Evolutionary conservation across 108 stramenopile genomes (phyloP), one percentile per base, ranked within the genome.

Genomic region (Craspedostauros australis): DNA sequence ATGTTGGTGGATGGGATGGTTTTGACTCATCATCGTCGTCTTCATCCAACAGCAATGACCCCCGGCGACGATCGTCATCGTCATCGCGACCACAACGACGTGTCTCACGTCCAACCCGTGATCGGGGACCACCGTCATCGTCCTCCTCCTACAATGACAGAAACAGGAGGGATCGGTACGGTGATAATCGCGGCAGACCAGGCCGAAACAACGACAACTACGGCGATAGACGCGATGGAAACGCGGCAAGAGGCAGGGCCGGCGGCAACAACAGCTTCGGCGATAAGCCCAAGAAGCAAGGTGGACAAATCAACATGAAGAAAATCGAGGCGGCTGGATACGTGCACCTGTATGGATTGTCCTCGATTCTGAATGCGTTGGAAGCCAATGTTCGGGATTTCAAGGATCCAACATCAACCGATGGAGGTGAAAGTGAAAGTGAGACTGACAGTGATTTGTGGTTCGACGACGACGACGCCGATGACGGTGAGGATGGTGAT

Each of bases 331-430:
- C 58, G 23, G 77, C 84, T 25, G 91, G 87, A 16, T 87, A 76
- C 65, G 71, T 84, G 15, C 91, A 93, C 55, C 49, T 93, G 19
- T 93, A 86, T 41, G 91, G 91, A 12, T 57, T 93, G 28, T 70
- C 87, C 4, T 80, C 91, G 1, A 76, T 86, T 3, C 54, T 87
- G 61, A 89, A 87, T 66, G 87, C 91, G 14, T 58, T 93, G 21
- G 47, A 70, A 44, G 67, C 87, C 21, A 68, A 76, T 56, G 45
- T 58, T 16, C 66, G 91, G 12, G 77, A 86, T 57, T 70, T 92
- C 25, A 41, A n/a, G n/a, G n/a, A n/a, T n/a, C n/a, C n/a, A n/a
- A n/a, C n/a, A n/a, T n/a, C 24, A 28, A 75, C 32, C 39, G 54
- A 15, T 44, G 43, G 18, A 43, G 50, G 38, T 68, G 28, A 62